Percentiles rank a stretch among this genome's conserved stretches.
These are phyloP conservation scores for Plasmodium inui DNA, from an alignment of 169 alveolate species.

Conservation along the genomic window DNA sequence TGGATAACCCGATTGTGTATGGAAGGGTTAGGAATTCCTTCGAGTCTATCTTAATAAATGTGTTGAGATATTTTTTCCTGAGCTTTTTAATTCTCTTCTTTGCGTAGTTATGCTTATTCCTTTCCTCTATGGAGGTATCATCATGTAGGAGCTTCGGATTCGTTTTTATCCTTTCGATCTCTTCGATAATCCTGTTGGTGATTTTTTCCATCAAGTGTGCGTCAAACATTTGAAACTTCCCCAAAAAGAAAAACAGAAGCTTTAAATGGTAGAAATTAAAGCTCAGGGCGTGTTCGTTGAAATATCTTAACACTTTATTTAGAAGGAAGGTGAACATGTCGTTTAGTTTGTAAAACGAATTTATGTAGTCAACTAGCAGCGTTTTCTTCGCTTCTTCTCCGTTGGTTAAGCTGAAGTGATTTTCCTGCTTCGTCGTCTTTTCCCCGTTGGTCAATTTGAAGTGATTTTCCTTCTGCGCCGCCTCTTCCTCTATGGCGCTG, in stretches of 20 bases:
- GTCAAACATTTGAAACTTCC: constrained; percentile 42
- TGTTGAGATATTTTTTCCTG: constrained; percentile 42
- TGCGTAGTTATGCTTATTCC: constrained; percentile 35
- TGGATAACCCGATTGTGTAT: constrained; percentile 51
- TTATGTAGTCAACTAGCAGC: constrained; percentile 51
- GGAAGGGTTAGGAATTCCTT: constrained; percentile 66
- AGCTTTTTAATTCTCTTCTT: constrained; percentile 9
- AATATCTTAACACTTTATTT: constrained; percentile 27
- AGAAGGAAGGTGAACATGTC: constrained; percentile 54
- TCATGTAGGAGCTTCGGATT: constrained; percentile 31
- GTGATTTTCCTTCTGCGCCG: not conserved
- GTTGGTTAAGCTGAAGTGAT: not conserved
- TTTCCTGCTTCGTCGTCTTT: not conserved
- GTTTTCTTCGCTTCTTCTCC: constrained; percentile 10
- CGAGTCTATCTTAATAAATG: constrained; percentile 41
- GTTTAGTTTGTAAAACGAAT: constrained; percentile 37
- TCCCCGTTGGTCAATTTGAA: not conserved
- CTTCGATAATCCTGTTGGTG: constrained; percentile 23
- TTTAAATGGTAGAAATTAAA: constrained; percentile 52
- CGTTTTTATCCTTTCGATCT: constrained; percentile 44
- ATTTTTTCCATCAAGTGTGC: constrained; percentile 25
- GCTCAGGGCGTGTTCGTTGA: constrained; percentile 14
- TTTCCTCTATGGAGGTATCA: constrained; percentile 21
- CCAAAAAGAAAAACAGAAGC: constrained; percentile 38
- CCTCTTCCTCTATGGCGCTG: not conserved